Evolutionary conservation across 2,329 filamentous ascomycete genomes (phyloP).

Genomic region (Talaromyces sp.): DNA sequence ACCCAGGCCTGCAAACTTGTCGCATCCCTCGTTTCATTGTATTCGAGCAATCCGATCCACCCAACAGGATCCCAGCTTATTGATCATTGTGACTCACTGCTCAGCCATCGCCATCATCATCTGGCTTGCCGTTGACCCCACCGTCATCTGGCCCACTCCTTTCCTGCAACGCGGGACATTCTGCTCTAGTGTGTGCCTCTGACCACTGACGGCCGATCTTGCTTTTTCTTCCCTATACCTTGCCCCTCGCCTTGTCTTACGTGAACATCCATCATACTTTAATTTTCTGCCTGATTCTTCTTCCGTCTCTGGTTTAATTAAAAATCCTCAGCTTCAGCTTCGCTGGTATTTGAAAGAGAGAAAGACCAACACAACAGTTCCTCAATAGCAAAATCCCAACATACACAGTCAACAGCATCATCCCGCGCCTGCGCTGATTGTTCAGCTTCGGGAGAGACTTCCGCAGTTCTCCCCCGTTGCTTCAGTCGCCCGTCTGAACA

Average conservation of each 20-base stretch:
- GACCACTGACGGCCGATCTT: not conserved
- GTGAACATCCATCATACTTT: not conserved
- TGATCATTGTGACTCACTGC: slow-evolving; percentile 3
- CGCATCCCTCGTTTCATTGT: not conserved
- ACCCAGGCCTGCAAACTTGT: not conserved
- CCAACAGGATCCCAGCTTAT: not conserved
- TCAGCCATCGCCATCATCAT: not conserved
- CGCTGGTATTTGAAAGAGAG: not conserved
- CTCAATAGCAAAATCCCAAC: not conserved
- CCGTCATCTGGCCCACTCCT: slow-evolving; percentile 8
- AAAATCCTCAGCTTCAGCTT: not conserved
- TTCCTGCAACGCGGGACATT: slow-evolving; percentile 4
- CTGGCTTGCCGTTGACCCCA: slow-evolving; percentile 2
- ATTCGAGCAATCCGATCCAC: not conserved
- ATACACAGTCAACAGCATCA: not conserved
- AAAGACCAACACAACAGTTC: not conserved
- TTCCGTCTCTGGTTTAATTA: not conserved
- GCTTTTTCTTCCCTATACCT: not conserved
- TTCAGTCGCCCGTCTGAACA: not conserved
- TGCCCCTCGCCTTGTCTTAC: slow-evolving; percentile 1
- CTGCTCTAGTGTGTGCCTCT: not conserved
- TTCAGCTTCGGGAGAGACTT: slow-evolving; percentile 3
- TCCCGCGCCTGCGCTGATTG: not conserved
- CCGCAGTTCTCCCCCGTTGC: not conserved
- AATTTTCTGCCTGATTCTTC: not conserved